Conservation (phyloP, 2,329 filamentous ascomycete genomes). For the Aspergillus hortae region DNA sequence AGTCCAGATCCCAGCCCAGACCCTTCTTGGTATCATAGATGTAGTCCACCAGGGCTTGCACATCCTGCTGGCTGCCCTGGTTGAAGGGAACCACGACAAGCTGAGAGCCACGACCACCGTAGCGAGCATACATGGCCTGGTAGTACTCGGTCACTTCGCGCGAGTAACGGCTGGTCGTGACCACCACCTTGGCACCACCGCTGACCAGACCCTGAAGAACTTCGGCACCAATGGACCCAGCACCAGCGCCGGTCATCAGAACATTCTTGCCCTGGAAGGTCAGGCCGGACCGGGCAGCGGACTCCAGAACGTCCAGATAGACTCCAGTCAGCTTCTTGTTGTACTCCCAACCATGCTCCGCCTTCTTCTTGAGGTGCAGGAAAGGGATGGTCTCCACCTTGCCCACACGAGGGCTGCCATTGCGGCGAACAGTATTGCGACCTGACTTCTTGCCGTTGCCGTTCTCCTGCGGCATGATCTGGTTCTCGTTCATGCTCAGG, state of each 20-base stretch:
- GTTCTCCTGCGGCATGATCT: conserved; percentile 88
- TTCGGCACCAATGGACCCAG: conserved; percentile 95
- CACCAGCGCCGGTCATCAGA: conserved; percentile 96
- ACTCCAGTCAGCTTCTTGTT: conserved; percentile 96
- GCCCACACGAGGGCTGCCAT: conserved; percentile 64
- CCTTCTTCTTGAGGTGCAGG: conserved; percentile 95
- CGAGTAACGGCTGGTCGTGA: conserved; percentile 95
- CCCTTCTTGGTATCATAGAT: conserved; percentile 96
- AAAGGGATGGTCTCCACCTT: conserved; percentile 98
- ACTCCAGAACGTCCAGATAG: conserved; percentile 88
- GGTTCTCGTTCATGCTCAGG: conserved; percentile 94
- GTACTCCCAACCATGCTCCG: conserved; percentile 96
- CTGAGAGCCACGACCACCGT: conserved; percentile 88
- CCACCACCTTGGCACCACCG: conserved; percentile 92
- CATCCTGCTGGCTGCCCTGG: conserved; percentile 96
- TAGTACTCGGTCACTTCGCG: conserved; percentile 98
- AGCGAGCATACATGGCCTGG: conserved; percentile 95
- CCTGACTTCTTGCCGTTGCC: conserved; percentile 57
- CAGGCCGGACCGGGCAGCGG: conserved; percentile 81
- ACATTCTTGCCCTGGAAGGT: conserved; percentile 94
- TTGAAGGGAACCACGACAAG: conserved; percentile 99
- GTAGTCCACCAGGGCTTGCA: conserved; percentile 89
- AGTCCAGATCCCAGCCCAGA: conserved; percentile 97
- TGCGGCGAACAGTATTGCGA: conserved; percentile 48
- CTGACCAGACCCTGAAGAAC: conserved; percentile 94